A percentile compares a stretch with the other conserved stretches of the same genome.
phyloP scores from a whole-genome alignment of 176 grass and related monocot species.

The Ensete ventricosum region DNA sequence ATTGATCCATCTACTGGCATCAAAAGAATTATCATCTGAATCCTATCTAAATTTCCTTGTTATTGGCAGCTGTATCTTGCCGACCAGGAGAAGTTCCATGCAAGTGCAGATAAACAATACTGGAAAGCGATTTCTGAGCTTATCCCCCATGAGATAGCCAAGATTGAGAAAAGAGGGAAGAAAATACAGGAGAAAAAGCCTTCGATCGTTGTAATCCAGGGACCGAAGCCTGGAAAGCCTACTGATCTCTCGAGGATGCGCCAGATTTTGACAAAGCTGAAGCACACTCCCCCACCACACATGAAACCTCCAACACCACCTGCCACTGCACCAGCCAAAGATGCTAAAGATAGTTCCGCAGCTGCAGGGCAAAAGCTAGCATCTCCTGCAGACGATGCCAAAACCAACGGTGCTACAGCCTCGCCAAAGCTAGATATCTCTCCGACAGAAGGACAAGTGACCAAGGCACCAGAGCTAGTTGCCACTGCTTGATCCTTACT shows the following conservation, averaged over 20 bases:
- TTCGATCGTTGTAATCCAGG: not conserved
- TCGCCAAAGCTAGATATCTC: not conserved
- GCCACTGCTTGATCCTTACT: not conserved
- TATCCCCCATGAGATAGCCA: slow-evolving; percentile 11
- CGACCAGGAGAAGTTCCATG: slow-evolving; percentile 8
- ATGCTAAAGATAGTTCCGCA: not conserved
- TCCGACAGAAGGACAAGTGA: not conserved
- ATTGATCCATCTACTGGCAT: no score
- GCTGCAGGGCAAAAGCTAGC: not conserved
- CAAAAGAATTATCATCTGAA: no score
- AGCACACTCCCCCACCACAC: not conserved
- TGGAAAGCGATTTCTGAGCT: slow-evolving; percentile 5
- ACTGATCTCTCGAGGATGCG: slow-evolving; percentile 6
- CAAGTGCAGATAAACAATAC: not conserved
- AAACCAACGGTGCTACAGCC: not conserved
- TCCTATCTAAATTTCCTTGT: not conserved
- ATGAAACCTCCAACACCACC: slow-evolving; percentile 6
- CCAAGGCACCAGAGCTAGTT: slow-evolving; percentile 1
- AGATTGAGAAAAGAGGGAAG: slow-evolving; percentile 4
- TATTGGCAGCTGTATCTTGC: not conserved
- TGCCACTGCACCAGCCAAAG: not conserved
- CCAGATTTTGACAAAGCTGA: not conserved
- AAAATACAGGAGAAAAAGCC: slow-evolving; percentile 3
- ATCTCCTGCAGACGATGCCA: not conserved
- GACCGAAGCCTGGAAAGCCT: slow-evolving; percentile 4